A percentile compares a stretch with the other conserved stretches of the same genome.
These are phyloP conservation scores for Vitis riparia DNA, from an alignment of 164 flowering plant species.

Conservation along the genomic window DNA sequence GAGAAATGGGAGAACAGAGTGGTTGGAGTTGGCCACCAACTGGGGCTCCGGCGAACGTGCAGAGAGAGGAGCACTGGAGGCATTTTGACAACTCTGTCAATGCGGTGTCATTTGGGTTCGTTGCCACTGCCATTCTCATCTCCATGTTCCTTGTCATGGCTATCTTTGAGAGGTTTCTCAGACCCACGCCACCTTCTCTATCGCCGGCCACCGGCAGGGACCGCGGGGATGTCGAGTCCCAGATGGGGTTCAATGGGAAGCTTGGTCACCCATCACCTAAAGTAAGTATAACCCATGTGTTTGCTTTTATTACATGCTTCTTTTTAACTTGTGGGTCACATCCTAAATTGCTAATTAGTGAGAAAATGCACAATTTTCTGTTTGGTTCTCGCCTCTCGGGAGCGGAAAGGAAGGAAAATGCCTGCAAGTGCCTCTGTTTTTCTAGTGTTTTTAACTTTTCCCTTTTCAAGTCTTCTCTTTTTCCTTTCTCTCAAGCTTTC, in stretches of 20 bases:
- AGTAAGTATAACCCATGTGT: conserved; percentile 27
- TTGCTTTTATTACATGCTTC: not conserved
- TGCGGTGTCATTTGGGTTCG: conserved; percentile 90
- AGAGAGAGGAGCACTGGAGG: conserved; percentile 63
- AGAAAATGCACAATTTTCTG: not conserved
- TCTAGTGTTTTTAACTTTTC: too few species aligned
- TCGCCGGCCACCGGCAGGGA: conserved; percentile 25
- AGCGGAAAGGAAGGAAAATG: too few species aligned
- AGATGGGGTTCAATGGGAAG: conserved; percentile 36
- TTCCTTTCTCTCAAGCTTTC: not conserved
- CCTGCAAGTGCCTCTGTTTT: too few species aligned
- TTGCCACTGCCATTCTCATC: conserved; percentile 88
- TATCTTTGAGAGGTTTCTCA: conserved; percentile 72
- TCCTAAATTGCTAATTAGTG: not conserved
- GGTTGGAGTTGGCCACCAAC: conserved; percentile 37
- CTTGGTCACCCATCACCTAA: conserved; percentile 61
- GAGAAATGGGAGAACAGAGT: conserved; percentile 20
- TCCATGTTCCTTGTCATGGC: conserved; percentile 95
- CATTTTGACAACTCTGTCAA: conserved; percentile 76
- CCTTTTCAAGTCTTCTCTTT: too few species aligned
- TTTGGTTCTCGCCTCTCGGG: not conserved
- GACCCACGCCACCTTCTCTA: conserved; percentile 40
- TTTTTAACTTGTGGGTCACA: not conserved
- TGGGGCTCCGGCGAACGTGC: conserved; percentile 37
- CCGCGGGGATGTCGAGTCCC: conserved; percentile 48